These are phyloP conservation scores for Penicillium steckii DNA, from an alignment of 495 filamentous ascomycete species.

Conservation along the genomic window DNA sequence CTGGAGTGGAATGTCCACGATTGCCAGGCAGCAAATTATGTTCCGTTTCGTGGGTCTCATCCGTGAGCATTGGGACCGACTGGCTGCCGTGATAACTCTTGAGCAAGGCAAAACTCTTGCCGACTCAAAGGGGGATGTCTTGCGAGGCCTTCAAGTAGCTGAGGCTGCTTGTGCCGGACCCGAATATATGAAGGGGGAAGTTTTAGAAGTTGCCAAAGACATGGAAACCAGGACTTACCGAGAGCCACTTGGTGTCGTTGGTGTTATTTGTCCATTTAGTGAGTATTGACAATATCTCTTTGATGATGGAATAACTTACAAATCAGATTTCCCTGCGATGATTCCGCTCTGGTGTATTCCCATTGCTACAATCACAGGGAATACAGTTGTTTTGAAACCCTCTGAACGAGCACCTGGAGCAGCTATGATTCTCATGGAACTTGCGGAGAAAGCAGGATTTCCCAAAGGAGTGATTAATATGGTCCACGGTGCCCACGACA, in stretches of 20 bases:
- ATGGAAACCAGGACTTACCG: conserved; percentile 88
- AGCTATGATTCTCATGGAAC: conserved; percentile 83
- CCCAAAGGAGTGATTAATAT: conserved; percentile 86
- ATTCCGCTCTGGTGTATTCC: conserved; percentile 91
- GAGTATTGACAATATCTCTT: not conserved
- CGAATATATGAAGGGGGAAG: conserved; percentile 7
- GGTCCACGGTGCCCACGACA: conserved; percentile 76
- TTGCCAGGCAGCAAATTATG: conserved; percentile 11
- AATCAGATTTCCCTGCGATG: conserved; percentile 79
- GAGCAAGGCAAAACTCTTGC: conserved; percentile 11
- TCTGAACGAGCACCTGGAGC: conserved; percentile 90
- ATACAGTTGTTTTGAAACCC: conserved; percentile 84
- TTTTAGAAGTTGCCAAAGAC: conserved; percentile 83
- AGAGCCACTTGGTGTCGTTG: conserved; percentile 84
- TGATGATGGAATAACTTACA: not conserved
- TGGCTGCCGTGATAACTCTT: conserved; percentile 6
- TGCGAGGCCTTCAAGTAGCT: conserved; percentile 7
- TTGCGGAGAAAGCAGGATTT: conserved; percentile 82
- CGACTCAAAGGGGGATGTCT: conserved; percentile 10
- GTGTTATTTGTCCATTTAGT: conserved; percentile 87
- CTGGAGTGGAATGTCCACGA: conserved; percentile 4
- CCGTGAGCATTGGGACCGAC: conserved; percentile 8
- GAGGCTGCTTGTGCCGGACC: conserved; percentile 8
- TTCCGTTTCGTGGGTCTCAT: conserved; percentile 8
- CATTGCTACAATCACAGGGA: conserved; percentile 83